Conservation (phyloP, 208 protist species). For the Trypanosoma melophagium region DNA sequence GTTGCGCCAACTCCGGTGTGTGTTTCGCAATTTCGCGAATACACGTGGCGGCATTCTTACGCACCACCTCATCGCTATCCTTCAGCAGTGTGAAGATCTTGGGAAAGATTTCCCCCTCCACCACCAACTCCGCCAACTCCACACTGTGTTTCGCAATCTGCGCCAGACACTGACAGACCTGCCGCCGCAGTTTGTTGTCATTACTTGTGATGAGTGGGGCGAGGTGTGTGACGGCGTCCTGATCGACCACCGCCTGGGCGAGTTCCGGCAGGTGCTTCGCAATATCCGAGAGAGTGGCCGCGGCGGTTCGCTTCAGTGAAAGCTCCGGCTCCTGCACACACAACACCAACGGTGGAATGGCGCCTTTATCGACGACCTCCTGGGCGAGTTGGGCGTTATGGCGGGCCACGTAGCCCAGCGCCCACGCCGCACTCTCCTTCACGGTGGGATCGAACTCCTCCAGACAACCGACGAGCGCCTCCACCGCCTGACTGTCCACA, state of each 20-base stretch:
- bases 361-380: conserved; percentile 96
- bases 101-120: conserved; percentile 98
- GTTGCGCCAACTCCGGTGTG: conserved; percentile 96
- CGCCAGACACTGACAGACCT: conserved; percentile 94
- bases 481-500: conserved; percentile 95
- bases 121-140: conserved; percentile 98
- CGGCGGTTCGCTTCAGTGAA: conserved; percentile 95
- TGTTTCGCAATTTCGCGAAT: conserved; percentile 98
- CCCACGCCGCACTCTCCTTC: conserved; percentile 97
- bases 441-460: conserved; percentile 98
- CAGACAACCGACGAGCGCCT: conserved; percentile 96
- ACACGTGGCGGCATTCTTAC: conserved; percentile 97
- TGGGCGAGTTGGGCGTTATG: conserved; percentile 93
- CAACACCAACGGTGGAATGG: conserved; percentile 95
- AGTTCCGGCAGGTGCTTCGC: conserved; percentile 95
- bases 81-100: conserved; percentile 95
- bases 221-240: conserved; percentile 95
- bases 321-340: conserved; percentile 98
- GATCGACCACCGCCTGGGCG: conserved; percentile 95
- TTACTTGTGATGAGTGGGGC: conserved; percentile 94
- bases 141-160: conserved; percentile 98
- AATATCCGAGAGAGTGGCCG: conserved; percentile 95
- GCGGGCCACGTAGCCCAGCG: conserved; percentile 97
- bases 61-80: conserved; percentile 94
- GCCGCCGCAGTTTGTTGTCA: conserved; percentile 96